Conservation (phyloP, 176 grass and related monocot genomes). For the Sorghum bicolor region Sorghum_bicolor_NCBIv3 NC_012876.2:8817501-8818000, state of each 20-base stretch:
- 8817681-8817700: too few relatives aligned
- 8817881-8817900: slow-evolving; percentile 42
- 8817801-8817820: not conserved
- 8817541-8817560: slow-evolving; percentile 16
- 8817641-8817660: slow-evolving; percentile 65
- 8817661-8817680: not conserved
- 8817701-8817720: not conserved
- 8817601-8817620: slow-evolving; percentile 31
- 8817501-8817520: slow-evolving; percentile 49
- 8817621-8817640: slow-evolving; percentile 56
- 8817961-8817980: not conserved
- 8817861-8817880: slow-evolving; percentile 37
- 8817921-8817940: slow-evolving; percentile 69
- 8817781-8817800: slow-evolving; percentile 32
- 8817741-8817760: slow-evolving; percentile 35
- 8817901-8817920: slow-evolving; percentile 71
- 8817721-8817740: slow-evolving; percentile 8
- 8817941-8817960: slow-evolving; percentile 15
- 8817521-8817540: slow-evolving; percentile 59
- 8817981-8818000: not conserved
- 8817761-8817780: slow-evolving; percentile 52
- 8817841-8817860: slow-evolving; percentile 62
- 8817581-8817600: slow-evolving; percentile 47
- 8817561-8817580: slow-evolving; percentile 6
- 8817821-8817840: slow-evolving; percentile 46